Evolutionary conservation across 2,329 filamentous ascomycete species (phyloP).

Genomic region (Lasiodiplodia citricola): DNA sequence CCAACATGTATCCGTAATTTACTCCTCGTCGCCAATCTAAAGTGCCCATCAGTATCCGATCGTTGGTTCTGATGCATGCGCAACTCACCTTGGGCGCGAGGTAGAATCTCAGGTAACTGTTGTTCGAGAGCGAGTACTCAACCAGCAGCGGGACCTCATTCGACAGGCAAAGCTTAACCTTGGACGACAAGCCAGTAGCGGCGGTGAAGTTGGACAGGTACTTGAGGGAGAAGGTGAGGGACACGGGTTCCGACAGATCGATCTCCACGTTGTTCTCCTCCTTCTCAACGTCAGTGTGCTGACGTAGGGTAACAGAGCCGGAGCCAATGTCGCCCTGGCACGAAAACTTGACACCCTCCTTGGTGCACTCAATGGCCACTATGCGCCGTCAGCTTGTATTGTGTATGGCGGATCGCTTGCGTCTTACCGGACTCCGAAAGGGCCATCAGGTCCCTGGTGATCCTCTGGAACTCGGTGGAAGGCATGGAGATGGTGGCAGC

Average conservation of each 20-base stretch:
- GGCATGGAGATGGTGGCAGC: slow-evolving; percentile 91
- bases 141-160: slow-evolving; percentile 96
- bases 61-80: not conserved
- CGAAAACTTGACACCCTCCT: slow-evolving; percentile 95
- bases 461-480: slow-evolving; percentile 86
- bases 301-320: slow-evolving; percentile 88
- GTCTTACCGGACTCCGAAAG: slow-evolving; percentile 91
- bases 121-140: slow-evolving; percentile 82
- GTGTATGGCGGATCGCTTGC: not conserved
- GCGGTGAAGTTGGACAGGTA: slow-evolving; percentile 99
- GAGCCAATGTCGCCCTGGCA: slow-evolving; percentile 95
- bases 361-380: slow-evolving; percentile 96
- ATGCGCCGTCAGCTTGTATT: slow-evolving; percentile 32
- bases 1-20: slow-evolving; percentile 32
- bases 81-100: slow-evolving; percentile 88
- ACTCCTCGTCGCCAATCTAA: slow-evolving; percentile 74
- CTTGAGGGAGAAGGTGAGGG: slow-evolving; percentile 97
- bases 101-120: slow-evolving; percentile 94
- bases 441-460: slow-evolving; percentile 88
- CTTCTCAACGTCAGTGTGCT: slow-evolving; percentile 88
- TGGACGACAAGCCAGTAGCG: slow-evolving; percentile 79
- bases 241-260: slow-evolving; percentile 87
- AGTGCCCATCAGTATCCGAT: slow-evolving; percentile 42
- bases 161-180: slow-evolving; percentile 91
- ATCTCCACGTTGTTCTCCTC: slow-evolving; percentile 85